Conservation (phyloP, 2,329 filamentous ascomycete genomes). For the Rhinocladiella similis region DNA sequence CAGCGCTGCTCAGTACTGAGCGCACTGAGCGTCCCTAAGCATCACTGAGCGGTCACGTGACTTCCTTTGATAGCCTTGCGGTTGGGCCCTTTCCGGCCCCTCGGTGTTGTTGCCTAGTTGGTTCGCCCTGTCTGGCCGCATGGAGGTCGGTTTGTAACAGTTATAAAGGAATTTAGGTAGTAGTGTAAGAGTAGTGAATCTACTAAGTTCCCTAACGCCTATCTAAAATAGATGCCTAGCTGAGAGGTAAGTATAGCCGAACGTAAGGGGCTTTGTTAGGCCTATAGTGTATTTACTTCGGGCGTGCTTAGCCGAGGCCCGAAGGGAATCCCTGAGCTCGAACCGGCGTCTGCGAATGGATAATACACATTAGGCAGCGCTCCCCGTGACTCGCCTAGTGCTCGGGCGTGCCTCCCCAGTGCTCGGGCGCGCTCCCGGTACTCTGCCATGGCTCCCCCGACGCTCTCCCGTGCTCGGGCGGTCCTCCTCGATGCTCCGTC, state of each 20-base stretch:
- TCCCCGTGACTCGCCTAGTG: neutral
- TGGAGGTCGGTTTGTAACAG: too few species aligned
- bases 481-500: constrained; percentile 13
- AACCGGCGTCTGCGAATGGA: neutral
- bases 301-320: neutral
- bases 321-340: neutral
- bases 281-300: too few species aligned
- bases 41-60: too few species aligned
- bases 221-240: neutral
- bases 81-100: too few species aligned
- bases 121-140: too few species aligned
- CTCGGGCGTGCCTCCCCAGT: neutral
- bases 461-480: neutral
- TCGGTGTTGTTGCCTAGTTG: too few species aligned
- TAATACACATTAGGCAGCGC: neutral
- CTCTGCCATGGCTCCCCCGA: neutral
- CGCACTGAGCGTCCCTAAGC: too few species aligned
- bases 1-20: too few species aligned
- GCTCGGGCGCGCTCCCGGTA: neutral
- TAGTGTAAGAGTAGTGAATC: too few species aligned
- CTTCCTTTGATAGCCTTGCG: too few species aligned
- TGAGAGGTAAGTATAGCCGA: neutral
- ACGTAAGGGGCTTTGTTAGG: neutral
- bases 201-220: too few species aligned
- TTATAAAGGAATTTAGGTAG: too few species aligned